A percentile compares a stretch with the other conserved stretches of the same genome.
Conservation (phyloP, 192 early-diverging fungal species). For the Chytriomyces sp. region DNA sequence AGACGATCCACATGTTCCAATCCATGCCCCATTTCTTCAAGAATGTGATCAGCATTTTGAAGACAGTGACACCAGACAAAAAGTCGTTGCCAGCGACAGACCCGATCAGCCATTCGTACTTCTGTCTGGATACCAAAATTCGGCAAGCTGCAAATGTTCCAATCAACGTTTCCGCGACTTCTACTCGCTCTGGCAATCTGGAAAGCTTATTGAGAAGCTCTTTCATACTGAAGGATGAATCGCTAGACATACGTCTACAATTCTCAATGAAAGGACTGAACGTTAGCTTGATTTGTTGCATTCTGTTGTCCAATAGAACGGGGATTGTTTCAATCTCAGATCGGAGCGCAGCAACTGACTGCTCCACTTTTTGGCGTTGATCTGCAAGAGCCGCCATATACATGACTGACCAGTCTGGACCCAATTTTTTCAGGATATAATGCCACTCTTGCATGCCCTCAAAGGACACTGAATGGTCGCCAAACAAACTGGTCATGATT, state of each 20-base stretch:
- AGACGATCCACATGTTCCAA: slow-evolving; percentile 37
- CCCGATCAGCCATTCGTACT: slow-evolving; percentile 29
- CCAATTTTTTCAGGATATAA: slow-evolving; percentile 24
- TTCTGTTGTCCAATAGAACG: not conserved
- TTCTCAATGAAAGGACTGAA: slow-evolving; percentile 24
- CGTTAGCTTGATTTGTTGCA: slow-evolving; percentile 2
- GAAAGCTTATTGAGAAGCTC: slow-evolving; percentile 22
- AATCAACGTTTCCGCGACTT: slow-evolving; percentile 2
- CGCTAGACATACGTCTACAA: slow-evolving; percentile 19
- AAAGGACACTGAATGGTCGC: slow-evolving; percentile 13
- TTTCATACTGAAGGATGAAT: slow-evolving; percentile 4
- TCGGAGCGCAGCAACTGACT: slow-evolving; percentile 13
- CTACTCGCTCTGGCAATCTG: not conserved
- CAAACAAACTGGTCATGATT: slow-evolving; percentile 15
- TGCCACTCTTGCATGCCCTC: slow-evolving; percentile 24
- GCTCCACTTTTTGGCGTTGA: slow-evolving; percentile 30
- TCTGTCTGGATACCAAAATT: not conserved
- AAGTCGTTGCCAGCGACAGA: slow-evolving; percentile 28
- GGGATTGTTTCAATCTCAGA: slow-evolving; percentile 1
- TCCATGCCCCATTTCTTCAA: slow-evolving; percentile 33
- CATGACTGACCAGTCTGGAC: slow-evolving; percentile 18
- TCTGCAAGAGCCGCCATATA: slow-evolving; percentile 25
- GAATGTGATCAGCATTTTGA: slow-evolving; percentile 23
- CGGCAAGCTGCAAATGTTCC: slow-evolving; percentile 8
- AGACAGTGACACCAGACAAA: slow-evolving; percentile 16